phyloP scores from a whole-genome alignment of 2,329 filamentous ascomycete genomes.

The Beauveria scarabaeidicola region DNA sequence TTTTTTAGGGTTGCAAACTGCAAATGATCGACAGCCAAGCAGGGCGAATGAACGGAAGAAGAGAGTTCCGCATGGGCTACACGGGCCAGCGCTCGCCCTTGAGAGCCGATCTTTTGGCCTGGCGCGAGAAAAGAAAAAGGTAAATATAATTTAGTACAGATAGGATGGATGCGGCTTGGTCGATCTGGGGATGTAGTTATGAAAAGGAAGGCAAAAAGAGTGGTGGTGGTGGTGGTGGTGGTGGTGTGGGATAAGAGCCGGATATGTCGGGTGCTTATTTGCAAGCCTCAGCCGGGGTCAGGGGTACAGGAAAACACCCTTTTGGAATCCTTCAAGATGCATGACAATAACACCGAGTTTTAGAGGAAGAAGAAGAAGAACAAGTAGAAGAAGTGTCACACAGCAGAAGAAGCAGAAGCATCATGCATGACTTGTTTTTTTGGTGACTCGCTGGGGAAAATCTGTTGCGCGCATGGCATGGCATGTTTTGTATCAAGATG shows the following conservation, averaged over 20 bases:
- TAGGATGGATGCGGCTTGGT: not conserved
- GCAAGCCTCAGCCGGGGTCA: no score
- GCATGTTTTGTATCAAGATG: not conserved
- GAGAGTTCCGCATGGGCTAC: not conserved
- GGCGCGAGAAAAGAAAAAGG: not conserved
- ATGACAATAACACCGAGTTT: no score
- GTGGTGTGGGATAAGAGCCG: not conserved
- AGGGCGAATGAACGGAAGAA: not conserved
- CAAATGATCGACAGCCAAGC: not conserved
- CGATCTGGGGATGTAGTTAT: not conserved
- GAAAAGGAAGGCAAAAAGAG: not conserved
- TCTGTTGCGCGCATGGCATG: not conserved
- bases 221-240: not conserved
- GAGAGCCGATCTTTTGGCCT: not conserved
- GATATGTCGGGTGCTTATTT: not conserved
- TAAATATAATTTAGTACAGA: not conserved
- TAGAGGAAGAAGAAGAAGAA: no score
- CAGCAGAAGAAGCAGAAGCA: not conserved
- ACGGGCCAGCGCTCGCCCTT: not conserved
- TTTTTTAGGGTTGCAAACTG: not conserved
- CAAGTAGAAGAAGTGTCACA: no score
- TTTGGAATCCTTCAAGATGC: not conserved
- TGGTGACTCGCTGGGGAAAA: not conserved
- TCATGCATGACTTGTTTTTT: not conserved
- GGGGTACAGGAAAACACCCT: not conserved